Evolutionary conservation across 2,329 filamentous ascomycete genomes (phyloP), one percentile per base, ranked within the genome.

Genomic region (Aspergillus chevalieri): DNA sequence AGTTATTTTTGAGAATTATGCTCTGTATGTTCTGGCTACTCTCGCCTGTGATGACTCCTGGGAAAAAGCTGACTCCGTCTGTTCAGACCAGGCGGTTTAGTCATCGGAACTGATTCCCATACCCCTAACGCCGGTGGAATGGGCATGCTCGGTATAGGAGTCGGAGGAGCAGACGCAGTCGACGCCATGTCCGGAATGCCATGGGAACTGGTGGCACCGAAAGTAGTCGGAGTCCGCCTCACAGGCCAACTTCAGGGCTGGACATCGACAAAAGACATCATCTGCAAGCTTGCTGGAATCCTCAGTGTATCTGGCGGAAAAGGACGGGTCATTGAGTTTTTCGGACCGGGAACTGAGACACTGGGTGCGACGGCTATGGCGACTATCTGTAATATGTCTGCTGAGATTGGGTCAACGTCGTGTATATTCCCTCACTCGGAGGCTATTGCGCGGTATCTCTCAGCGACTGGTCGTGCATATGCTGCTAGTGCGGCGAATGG

Each of bases 391-490:
- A 77, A 78, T 63, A 85, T 86, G 81, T 78, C 77, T 62, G 76
- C 78, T 56, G 78, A 81, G 62, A 81, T 82, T 49, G 74, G 72
- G 55, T 71, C 90, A 47, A 95, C 90, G 9, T 95, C 90, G 33
- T 93, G 89, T 14, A 65, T 95, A 28, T 97, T 97, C 84, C 89
- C 89, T 56, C 96, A 94, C 83, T 94, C 92, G 76, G 87, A 95
- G 71, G 82, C 86, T 65, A 95, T 95, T 89, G 87, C 93, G 78
- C 86, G 95, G 67, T 97, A 96, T 77, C 82, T 96, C 26, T 76
- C 74, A 15, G 88, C 89, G 26, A 97, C 92, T 58, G 95, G 93
- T 80, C 86, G 92, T 62, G 78, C 80, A 64, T 80, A 85, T 6
- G 95, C 96, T 60, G 91, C 87, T 65, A 88, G 95, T 17, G 45